These are phyloP conservation scores for Lactarius sp. DNA, from an alignment of 768 basidiomycete genomes.

Conservation along the genomic window DNA sequence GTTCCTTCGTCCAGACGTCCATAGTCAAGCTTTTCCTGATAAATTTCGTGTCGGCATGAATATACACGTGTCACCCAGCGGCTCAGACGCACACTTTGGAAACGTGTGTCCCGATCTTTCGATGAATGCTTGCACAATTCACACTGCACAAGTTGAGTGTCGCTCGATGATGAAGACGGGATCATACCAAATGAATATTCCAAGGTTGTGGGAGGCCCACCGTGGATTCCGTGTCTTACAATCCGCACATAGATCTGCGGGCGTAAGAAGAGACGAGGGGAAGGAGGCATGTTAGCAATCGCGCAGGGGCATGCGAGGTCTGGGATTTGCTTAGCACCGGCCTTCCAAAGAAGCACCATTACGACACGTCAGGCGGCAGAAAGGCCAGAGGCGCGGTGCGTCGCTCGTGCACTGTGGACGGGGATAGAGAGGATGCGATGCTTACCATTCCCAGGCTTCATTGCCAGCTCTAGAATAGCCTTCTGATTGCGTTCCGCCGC, in stretches of 20 bases:
- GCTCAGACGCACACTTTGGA: constrained; percentile 76
- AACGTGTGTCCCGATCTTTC: constrained; percentile 91
- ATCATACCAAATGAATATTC: constrained; percentile 79
- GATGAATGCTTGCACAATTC: constrained; percentile 85
- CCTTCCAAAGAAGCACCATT: constrained; percentile 1
- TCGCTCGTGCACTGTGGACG: background rate
- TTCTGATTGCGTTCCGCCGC: constrained; percentile 23
- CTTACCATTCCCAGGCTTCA: constrained; percentile 21
- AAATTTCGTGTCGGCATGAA: background rate
- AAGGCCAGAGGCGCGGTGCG: background rate
- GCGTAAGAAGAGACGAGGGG: background rate
- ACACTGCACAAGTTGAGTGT: constrained; percentile 44
- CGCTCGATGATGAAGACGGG: background rate
- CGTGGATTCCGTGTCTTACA: constrained; percentile 82
- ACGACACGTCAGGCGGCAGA: background rate
- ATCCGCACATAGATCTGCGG: constrained; percentile 81
- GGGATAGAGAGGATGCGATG: background rate
- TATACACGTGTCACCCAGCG: background rate
- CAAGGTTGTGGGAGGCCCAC: constrained; percentile 88
- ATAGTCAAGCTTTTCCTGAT: constrained; percentile 83
- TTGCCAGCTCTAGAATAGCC: constrained; percentile 20
- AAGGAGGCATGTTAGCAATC: constrained; percentile 7
- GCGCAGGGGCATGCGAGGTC: background rate
- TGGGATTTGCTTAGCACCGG: constrained; percentile 1
- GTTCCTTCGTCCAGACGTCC: constrained; percentile 85